Conservation (phyloP, 2,329 filamentous ascomycete genomes). For the Talaromyces sp. region DNA sequence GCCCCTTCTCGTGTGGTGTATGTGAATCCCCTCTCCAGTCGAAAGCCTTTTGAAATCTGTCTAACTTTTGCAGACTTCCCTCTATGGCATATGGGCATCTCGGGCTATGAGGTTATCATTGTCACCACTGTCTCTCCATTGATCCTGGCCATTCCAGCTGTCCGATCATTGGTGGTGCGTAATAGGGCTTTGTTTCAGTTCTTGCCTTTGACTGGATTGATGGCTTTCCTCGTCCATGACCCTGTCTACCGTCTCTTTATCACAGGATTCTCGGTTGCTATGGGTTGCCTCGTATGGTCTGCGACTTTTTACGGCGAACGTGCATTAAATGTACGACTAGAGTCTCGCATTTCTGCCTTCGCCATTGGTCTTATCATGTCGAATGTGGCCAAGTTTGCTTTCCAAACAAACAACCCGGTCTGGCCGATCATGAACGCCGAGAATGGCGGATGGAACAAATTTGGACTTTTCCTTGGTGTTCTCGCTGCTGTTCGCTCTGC, state of each 20-base stretch:
- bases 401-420: constrained; percentile 90
- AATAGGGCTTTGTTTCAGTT: constrained; percentile 71
- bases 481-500: constrained; percentile 74
- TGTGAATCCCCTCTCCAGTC: constrained; percentile 37
- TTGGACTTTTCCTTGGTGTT: constrained; percentile 71
- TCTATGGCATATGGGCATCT: constrained; percentile 98
- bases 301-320: constrained; percentile 78
- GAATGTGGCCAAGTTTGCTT: constrained; percentile 86
- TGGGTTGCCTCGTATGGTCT: constrained; percentile 79
- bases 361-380: constrained; percentile 78
- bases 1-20: constrained; percentile 89
- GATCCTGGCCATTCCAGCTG: constrained; percentile 65
- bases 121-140: constrained; percentile 80
- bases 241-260: constrained; percentile 75
- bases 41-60: not conserved
- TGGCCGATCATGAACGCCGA: constrained; percentile 90
- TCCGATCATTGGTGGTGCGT: constrained; percentile 66
- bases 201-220: constrained; percentile 71
- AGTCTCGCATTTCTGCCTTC: constrained; percentile 78
- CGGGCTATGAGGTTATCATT: constrained; percentile 87
- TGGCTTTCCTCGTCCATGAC: constrained; percentile 71
- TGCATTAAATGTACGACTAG: constrained; percentile 57
- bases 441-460: constrained; percentile 91
- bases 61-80: constrained; percentile 68
- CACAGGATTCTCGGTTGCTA: constrained; percentile 74